Conservation (phyloP, 306 rosid genomes). For the Macrotyloma uniflorum region DNA sequence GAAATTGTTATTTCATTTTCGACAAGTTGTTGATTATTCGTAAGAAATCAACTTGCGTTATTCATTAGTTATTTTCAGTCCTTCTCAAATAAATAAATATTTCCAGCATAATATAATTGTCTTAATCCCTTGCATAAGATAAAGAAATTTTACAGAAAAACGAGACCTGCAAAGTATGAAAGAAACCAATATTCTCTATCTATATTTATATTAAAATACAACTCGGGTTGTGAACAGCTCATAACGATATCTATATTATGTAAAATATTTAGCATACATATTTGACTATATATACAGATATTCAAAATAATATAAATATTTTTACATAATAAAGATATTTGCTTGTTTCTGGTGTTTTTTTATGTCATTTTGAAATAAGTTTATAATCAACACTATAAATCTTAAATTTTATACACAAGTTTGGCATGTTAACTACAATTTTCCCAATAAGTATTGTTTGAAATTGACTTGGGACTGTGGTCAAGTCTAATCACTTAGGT, state of each 20-base stretch:
- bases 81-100: background rate
- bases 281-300: too few relatives aligned
- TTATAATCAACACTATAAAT: background rate
- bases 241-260: too few relatives aligned
- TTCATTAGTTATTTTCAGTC: background rate
- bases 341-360: too few relatives aligned
- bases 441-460: background rate
- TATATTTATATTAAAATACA: background rate
- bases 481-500: background rate
- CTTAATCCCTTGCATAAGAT: background rate
- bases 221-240: conserved; percentile 51
- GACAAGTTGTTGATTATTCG: conserved; percentile 11
- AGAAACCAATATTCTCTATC: conserved; percentile 40
- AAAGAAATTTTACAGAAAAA: conserved; percentile 13
- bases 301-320: too few relatives aligned
- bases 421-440: background rate
- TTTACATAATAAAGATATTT: too few relatives aligned
- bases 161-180: conserved; percentile 20
- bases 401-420: background rate
- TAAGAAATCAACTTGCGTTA: conserved; percentile 10
- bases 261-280: too few relatives aligned
- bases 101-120: background rate
- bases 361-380: background rate
- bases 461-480: background rate
- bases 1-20: conserved; percentile 22